A percentile compares a stretch with the other conserved stretches of the same genome.
phyloP scores from a whole-genome alignment of 495 filamentous ascomycete genomes.

The Penicillium salamii region DNA sequence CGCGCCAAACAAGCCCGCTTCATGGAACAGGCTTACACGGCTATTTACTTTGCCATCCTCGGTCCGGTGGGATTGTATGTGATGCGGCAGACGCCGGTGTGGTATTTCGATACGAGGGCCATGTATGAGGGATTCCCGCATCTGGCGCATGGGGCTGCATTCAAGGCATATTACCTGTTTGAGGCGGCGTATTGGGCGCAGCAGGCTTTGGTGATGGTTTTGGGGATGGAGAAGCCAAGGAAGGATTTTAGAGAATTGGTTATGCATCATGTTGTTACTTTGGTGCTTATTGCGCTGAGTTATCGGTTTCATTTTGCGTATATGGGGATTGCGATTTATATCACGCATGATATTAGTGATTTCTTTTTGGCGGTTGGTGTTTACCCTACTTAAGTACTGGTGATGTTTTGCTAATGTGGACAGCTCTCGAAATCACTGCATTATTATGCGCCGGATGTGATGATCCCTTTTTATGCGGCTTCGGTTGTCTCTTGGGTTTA shows the following conservation, averaged over 20 bases:
- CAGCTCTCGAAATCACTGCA: conserved; percentile 85
- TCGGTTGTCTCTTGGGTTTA: conserved; percentile 82
- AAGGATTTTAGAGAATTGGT: conserved; percentile 91
- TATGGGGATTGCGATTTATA: conserved; percentile 86
- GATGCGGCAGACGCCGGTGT: conserved; percentile 79
- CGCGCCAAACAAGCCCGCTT: conserved; percentile 76
- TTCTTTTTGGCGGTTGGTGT: conserved; percentile 83
- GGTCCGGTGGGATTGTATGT: conserved; percentile 80
- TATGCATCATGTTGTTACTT: conserved; percentile 80
- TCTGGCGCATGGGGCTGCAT: conserved; percentile 65
- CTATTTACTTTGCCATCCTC: conserved; percentile 77
- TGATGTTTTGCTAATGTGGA: background rate
- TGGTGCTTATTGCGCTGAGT: conserved; percentile 73
- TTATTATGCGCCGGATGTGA: conserved; percentile 70
- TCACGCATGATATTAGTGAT: conserved; percentile 87
- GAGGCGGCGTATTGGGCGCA: conserved; percentile 91
- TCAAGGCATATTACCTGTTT: conserved; percentile 91
- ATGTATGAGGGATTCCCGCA: conserved; percentile 89
- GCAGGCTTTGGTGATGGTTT: conserved; percentile 77
- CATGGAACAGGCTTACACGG: conserved; percentile 93
- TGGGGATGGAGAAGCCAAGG: conserved; percentile 80
- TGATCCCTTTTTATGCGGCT: conserved; percentile 70
- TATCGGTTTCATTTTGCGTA: conserved; percentile 95
- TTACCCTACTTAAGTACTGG: no score
- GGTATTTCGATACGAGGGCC: conserved; percentile 82